Conservation (phyloP, 768 basidiomycete species). For the Kwoniella sp. region DNA sequence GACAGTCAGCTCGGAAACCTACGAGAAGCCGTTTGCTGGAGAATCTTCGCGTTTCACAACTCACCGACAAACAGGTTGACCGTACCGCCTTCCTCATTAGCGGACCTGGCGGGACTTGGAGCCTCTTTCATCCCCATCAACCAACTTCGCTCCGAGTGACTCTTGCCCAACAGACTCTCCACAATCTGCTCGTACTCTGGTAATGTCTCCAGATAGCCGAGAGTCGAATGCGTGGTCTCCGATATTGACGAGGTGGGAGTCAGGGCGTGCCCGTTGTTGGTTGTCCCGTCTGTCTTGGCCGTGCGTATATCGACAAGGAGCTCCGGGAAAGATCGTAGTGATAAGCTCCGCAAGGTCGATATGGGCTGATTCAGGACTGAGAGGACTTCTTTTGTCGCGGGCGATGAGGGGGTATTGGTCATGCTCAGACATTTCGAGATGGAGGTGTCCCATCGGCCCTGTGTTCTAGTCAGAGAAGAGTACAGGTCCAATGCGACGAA, state of each 20-base stretch:
- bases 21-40: no score
- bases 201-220: slow-evolving; percentile 49
- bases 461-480: slow-evolving; percentile 30
- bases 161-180: slow-evolving; percentile 37
- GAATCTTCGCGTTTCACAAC: slow-evolving; percentile 1
- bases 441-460: slow-evolving; percentile 39
- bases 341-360: slow-evolving; percentile 31
- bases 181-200: slow-evolving; percentile 44
- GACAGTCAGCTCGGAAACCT: background rate
- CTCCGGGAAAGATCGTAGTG: slow-evolving; percentile 52
- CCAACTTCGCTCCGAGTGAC: slow-evolving; percentile 54
- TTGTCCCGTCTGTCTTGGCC: slow-evolving; percentile 10
- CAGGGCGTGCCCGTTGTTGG: background rate
- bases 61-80: slow-evolving; percentile 51
- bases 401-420: slow-evolving; percentile 27
- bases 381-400: slow-evolving; percentile 20
- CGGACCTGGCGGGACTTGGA: slow-evolving; percentile 35
- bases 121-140: slow-evolving; percentile 52
- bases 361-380: slow-evolving; percentile 21
- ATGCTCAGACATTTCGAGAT: slow-evolving; percentile 36
- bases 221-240: slow-evolving; percentile 48
- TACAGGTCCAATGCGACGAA: slow-evolving; percentile 53
- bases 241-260: slow-evolving; percentile 29
- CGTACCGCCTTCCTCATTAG: slow-evolving; percentile 46
- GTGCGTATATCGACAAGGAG: slow-evolving; percentile 51